Conservation (phyloP, 2,329 filamentous ascomycete genomes). For the Endoconidiophora laricicola region DNA sequence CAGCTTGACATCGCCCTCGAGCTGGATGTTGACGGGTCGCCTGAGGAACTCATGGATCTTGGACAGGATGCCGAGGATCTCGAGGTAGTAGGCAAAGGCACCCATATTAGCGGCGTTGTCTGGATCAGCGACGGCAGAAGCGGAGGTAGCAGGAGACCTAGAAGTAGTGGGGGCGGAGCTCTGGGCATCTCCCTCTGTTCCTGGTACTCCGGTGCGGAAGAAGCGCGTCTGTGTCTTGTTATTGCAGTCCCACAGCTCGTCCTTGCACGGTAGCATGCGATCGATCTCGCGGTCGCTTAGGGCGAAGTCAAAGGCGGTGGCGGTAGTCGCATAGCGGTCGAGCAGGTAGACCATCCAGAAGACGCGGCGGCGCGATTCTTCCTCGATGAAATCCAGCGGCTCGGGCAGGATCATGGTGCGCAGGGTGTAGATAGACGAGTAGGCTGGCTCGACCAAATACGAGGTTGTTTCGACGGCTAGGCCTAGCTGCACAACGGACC, state of each 20-base stretch:
- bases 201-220: conserved; percentile 41
- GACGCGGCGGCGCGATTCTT: conserved; percentile 66
- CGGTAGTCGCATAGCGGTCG: conserved; percentile 77
- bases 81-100: conserved; percentile 78
- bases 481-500: conserved; percentile 76
- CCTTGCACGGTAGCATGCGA: conserved; percentile 68
- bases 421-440: conserved; percentile 76
- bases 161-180: too few species aligned
- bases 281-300: conserved; percentile 83
- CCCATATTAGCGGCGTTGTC: conserved; percentile 68
- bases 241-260: conserved; percentile 73
- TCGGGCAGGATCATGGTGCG: conserved; percentile 74
- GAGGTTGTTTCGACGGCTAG: conserved; percentile 71
- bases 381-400: conserved; percentile 71
- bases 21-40: conserved; percentile 74
- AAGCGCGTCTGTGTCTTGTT: conserved; percentile 70
- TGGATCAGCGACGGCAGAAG: not conserved
- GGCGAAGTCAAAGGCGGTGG: conserved; percentile 83
- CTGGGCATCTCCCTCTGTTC: not conserved
- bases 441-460: conserved; percentile 58
- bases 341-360: conserved; percentile 94
- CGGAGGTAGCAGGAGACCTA: too few species aligned
- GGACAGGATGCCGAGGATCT: conserved; percentile 73
- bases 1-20: conserved; percentile 66
- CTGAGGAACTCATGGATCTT: conserved; percentile 81